Base-by-base conservation (phyloP, 164 flowering plant genomes). In the Vitis rotundifolia region DNA sequence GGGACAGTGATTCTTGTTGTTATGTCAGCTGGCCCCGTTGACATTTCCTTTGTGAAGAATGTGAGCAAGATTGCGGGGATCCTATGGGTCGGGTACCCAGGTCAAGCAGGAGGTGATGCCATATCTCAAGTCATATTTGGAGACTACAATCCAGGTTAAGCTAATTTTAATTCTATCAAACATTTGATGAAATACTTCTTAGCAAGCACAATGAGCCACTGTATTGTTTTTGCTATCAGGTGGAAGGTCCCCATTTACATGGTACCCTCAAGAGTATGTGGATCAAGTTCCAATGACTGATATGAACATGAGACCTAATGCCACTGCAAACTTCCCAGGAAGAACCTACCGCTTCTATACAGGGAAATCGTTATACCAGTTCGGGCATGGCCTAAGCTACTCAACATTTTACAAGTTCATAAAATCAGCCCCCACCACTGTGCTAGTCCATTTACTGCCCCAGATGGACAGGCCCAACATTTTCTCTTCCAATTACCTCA, bases 381-480 rank as follows among this genome's bases (percentile, higher is more conserved):
- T 88, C 26, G 97, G 97, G 1, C 83, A 84, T 58, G 94, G 97
- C 1, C 86, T 89, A 31, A 89, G 92, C 79, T 89, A 88, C 85
- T 72, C 94, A 8, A 73, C 61, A 5, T 87, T 82, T 73, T 66
- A 81, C 61, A 72, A 74, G 37, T 69, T 63, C 59, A 68, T 81
- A 8, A 51, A 22, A 7, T 59, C 77, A 0, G 85, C 86, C 12
- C 90, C 90, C 2, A 37, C 86, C 11, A 75, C 76, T 0, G 8
- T 86, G 11, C 53, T 0, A 53, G 87, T 53, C 66, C 29, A 18
- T 11, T 72, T 16, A 61, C 5, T 6, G 16, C 60, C 60, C 59
- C 11, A 28, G 10, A 54, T 53, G 62, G 26, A 14, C 14, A 52
- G 64, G 28, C 11, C 13, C 26, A 52, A n/a, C 63, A 72, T 52